These are phyloP conservation scores for Gastrolobium bilobum DNA, from an alignment of 306 rosid genomes.

Conservation along the genomic window DNA sequence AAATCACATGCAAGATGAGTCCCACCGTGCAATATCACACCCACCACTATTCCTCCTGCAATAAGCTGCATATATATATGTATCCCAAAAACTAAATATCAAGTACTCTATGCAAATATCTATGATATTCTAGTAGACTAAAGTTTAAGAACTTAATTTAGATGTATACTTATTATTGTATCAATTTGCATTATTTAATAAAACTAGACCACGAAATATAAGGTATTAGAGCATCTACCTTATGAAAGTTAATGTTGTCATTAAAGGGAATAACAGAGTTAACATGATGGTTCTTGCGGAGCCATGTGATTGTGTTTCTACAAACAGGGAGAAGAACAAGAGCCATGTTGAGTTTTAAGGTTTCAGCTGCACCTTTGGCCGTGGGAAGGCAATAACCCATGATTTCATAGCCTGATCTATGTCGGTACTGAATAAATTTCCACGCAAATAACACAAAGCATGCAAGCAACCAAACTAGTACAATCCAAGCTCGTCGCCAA, in stretches of 20 bases:
- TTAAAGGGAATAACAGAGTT: slow-evolving; percentile 77
- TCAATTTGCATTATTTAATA: too few species aligned
- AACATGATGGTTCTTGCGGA: slow-evolving; percentile 60
- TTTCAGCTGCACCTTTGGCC: slow-evolving; percentile 93
- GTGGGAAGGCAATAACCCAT: slow-evolving; percentile 92
- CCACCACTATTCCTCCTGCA: slow-evolving; percentile 86
- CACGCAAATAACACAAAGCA: slow-evolving; percentile 69
- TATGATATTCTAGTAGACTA: too few species aligned
- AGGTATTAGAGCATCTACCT: slow-evolving; percentile 51
- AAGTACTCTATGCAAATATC: too few species aligned
- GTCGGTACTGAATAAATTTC: slow-evolving; percentile 79
- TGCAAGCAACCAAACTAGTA: slow-evolving; percentile 66
- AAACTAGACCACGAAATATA: background rate
- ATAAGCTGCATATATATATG: slow-evolving; percentile 58
- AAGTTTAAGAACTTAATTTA: background rate
- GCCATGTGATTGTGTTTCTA: slow-evolving; percentile 81
- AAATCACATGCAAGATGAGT: slow-evolving; percentile 93
- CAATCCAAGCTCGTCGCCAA: slow-evolving; percentile 82
- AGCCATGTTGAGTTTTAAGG: slow-evolving; percentile 91
- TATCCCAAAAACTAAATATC: slow-evolving; percentile 9
- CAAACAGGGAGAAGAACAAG: slow-evolving; percentile 82
- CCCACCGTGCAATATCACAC: slow-evolving; percentile 88
- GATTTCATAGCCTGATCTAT: slow-evolving; percentile 73
- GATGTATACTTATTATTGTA: too few species aligned
- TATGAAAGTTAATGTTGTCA: slow-evolving; percentile 83